Percentiles rank a stretch among this genome's conserved stretches.
Evolutionary conservation across 2,329 filamentous ascomycete species (phyloP).

Genomic region (Trichoderma sp.): DNA sequence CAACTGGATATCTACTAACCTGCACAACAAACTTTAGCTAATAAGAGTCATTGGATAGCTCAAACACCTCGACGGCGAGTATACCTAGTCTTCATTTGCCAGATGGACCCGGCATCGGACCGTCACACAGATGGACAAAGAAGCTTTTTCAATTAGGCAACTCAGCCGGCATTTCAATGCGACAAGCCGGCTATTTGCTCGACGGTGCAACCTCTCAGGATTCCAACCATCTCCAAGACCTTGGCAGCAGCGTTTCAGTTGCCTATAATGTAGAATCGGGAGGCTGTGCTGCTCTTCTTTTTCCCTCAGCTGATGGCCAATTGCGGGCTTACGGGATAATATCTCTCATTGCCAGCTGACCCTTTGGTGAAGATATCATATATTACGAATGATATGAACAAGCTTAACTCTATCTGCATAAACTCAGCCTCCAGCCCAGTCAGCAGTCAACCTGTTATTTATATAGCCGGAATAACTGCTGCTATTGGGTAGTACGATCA

Average conservation of each 20-base stretch:
- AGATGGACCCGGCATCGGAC: constrained; percentile 15
- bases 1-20: neutral
- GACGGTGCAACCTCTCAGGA: neutral
- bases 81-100: neutral
- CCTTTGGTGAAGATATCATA: neutral
- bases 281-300: constrained; percentile 3
- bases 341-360: constrained; percentile 8
- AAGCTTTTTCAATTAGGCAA: constrained; percentile 3
- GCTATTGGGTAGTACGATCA: neutral
- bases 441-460: neutral
- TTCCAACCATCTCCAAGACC: neutral
- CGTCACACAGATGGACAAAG: neutral
- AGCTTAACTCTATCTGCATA: neutral
- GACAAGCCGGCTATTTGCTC: constrained; percentile 13
- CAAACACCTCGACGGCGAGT: neutral
- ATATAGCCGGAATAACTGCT: neutral
- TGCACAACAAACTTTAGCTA: neutral
- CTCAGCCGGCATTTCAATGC: neutral
- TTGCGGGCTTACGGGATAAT: constrained; percentile 10
- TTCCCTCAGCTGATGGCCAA: neutral
- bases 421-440: neutral
- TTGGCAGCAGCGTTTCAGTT: neutral
- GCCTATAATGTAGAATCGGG: neutral
- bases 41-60: neutral
- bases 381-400: neutral